phyloP scores from a whole-genome alignment of 305 asterid species.

The Plantago rigida region DNA sequence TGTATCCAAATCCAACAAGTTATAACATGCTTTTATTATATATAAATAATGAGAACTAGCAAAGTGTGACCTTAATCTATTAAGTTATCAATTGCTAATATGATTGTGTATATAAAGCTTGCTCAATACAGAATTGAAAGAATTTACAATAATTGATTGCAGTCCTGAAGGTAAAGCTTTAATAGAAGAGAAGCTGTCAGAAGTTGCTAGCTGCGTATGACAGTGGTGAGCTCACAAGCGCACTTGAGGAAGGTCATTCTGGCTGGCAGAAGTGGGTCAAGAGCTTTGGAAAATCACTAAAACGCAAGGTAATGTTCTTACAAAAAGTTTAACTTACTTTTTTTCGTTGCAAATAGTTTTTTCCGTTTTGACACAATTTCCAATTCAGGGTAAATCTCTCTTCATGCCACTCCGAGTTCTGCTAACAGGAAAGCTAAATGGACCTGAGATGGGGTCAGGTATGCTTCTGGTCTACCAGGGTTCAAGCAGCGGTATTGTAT shows the following conservation, averaged over 20 bases:
- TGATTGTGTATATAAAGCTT: no score
- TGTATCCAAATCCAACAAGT: neutral
- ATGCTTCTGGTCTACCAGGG: constrained; percentile 63
- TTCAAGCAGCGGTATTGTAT: constrained; percentile 41
- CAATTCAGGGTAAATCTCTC: constrained; percentile 73
- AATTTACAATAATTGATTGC: constrained; percentile 26
- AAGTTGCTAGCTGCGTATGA: constrained; percentile 72
- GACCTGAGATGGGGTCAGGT: constrained; percentile 80
- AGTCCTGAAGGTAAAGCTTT: constrained; percentile 63
- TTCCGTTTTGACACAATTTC: neutral
- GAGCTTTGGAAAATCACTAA: constrained; percentile 65
- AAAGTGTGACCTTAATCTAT: no score
- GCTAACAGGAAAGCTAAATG: constrained; percentile 85
- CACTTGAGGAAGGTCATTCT: constrained; percentile 74
- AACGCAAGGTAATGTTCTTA: constrained; percentile 66
- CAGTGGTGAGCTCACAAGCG: constrained; percentile 57
- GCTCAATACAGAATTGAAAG: neutral
- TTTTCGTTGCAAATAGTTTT: neutral
- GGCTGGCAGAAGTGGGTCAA: constrained; percentile 94
- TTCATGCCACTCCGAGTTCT: constrained; percentile 88
- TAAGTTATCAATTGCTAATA: neutral
- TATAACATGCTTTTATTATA: no score
- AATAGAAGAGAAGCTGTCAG: constrained; percentile 64
- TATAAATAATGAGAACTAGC: no score
- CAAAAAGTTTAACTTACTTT: neutral